phyloP scores from a whole-genome alignment of 1,284 basidiomycete species.

The Wolfiporia cocos region DNA sequence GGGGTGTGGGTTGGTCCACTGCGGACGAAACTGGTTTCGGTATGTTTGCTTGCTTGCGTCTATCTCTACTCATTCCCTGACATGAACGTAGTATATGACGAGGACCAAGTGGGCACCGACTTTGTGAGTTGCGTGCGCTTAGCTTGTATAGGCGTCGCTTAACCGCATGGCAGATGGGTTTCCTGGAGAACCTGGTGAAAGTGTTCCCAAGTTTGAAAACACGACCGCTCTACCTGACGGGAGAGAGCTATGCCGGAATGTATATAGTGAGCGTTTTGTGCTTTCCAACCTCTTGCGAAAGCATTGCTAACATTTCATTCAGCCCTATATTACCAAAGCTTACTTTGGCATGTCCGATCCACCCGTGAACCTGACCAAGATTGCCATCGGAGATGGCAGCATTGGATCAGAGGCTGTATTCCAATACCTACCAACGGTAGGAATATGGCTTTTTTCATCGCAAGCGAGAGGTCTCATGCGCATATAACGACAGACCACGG shows the following conservation, averaged over 20 bases:
- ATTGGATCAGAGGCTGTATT: slow-evolving; percentile 44
- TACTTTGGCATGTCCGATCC: slow-evolving; percentile 56
- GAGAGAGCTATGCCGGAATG: slow-evolving; percentile 29
- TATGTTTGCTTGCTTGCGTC: slow-evolving; percentile 2
- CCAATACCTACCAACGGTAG: slow-evolving; percentile 46
- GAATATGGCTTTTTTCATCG: slow-evolving; percentile 11
- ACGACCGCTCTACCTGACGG: slow-evolving; percentile 26
- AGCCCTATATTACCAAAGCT: slow-evolving; percentile 71
- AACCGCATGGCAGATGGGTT: slow-evolving; percentile 16
- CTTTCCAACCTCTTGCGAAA: not conserved
- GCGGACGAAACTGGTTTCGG: slow-evolving; percentile 38
- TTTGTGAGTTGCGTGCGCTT: slow-evolving; percentile 42
- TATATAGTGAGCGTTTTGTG: slow-evolving; percentile 32
- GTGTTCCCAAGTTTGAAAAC: slow-evolving; percentile 26
- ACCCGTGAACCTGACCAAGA: slow-evolving; percentile 62
- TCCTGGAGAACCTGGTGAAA: slow-evolving; percentile 24
- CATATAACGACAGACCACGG: slow-evolving; percentile 33
- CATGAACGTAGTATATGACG: slow-evolving; percentile 61
- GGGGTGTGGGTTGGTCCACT: slow-evolving; percentile 60
- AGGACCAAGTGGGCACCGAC: slow-evolving; percentile 63
- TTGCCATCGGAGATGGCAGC: slow-evolving; percentile 66
- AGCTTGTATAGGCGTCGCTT: too few species aligned
- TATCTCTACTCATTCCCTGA: too few species aligned
- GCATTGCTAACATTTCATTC: not conserved
- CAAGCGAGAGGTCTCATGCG: not conserved